A percentile compares a stretch with the other conserved stretches of the same genome.
Evolutionary conservation across 2,329 filamentous ascomycete species (phyloP).

Genomic region (Nemania abortiva): DNA sequence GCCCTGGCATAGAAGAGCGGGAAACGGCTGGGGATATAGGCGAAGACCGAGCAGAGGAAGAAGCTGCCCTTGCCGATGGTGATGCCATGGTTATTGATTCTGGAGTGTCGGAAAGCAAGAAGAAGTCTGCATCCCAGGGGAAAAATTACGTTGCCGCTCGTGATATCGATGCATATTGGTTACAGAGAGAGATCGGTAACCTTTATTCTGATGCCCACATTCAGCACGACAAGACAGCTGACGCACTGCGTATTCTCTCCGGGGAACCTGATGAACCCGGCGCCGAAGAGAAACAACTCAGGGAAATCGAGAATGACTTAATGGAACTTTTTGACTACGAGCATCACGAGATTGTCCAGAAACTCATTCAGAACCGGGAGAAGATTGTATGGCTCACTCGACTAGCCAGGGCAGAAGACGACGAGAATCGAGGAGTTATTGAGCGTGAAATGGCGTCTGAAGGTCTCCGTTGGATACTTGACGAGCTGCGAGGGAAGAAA

Average conservation of each 20-base stretch:
- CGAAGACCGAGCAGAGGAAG: constrained; percentile 62
- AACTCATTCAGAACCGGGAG: constrained; percentile 90
- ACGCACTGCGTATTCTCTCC: constrained; percentile 84
- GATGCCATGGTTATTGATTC: constrained; percentile 89
- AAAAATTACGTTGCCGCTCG: constrained; percentile 79
- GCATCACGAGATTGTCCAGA: constrained; percentile 90
- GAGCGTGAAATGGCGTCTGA: constrained; percentile 93
- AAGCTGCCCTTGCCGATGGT: constrained; percentile 64
- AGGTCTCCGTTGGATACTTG: constrained; percentile 86
- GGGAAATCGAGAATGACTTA: constrained; percentile 96
- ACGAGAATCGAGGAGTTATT: constrained; percentile 78
- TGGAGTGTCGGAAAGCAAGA: constrained; percentile 62
- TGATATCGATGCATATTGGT: constrained; percentile 97
- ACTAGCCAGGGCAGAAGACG: constrained; percentile 84
- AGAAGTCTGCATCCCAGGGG: constrained; percentile 62
- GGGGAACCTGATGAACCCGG: constrained; percentile 77
- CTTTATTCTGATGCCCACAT: constrained; percentile 92
- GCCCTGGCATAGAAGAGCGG: constrained; percentile 64
- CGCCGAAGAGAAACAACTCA: constrained; percentile 84
- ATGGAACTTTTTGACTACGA: constrained; percentile 99
- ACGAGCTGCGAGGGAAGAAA: constrained; percentile 84
- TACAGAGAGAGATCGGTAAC: constrained; percentile 90
- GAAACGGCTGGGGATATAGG: constrained; percentile 64
- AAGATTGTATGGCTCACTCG: constrained; percentile 96
- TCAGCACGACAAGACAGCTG: constrained; percentile 91